Evolutionary conservation across 176 grass and related monocot species (phyloP), one percentile per base, ranked within the genome.

Genomic region (Cenchrus americanus): DNA sequence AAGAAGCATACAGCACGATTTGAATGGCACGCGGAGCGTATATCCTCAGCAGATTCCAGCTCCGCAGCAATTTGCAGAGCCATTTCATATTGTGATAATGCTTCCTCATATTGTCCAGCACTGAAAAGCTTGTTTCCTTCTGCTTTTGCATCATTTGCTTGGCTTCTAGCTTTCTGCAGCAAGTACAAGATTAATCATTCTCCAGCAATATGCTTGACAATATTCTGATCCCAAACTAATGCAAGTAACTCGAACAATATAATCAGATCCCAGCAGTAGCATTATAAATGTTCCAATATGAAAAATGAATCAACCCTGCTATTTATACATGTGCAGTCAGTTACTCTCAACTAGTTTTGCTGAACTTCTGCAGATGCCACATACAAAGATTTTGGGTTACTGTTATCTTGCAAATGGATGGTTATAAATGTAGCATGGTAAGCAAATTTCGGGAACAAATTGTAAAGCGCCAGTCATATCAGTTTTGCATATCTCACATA

Each of bases 81-180:
- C 67, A 67, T 75, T 62, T 96, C 86, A 60, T 99, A 99, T 62
- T 91, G 80, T 10, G 78, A 71, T 62, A 99, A 71, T 72, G 96
- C 96, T 60, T 90, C 84, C 18, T 94, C 89, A 19, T 90, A 96
- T 75, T 89, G 22, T 49, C 87, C 96, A 59, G 85, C 85, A 85
- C 62, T 68, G 68, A 99, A 99, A 67, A 88, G 71, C 37, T 84
- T 91, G 75, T 99, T 99, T 30, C 93, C 93, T 92, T 99, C 89
- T 78, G 88, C 86, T 74, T 99, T 96, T 69, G 93, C 91, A 75
- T 92, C 91, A 87, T 94, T 92, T 70, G 97, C 93, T 89, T 99
- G 93, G 61, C 65, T 85, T 86, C 73, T 77, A 85, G 83, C 66
- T 89, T 87, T 99, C 97, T 99, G 80, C 43, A 66, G 8, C 1